Evolutionary conservation across 2,329 filamentous ascomycete genomes (phyloP).

Genomic region (Cladosporium sp.): DNA sequence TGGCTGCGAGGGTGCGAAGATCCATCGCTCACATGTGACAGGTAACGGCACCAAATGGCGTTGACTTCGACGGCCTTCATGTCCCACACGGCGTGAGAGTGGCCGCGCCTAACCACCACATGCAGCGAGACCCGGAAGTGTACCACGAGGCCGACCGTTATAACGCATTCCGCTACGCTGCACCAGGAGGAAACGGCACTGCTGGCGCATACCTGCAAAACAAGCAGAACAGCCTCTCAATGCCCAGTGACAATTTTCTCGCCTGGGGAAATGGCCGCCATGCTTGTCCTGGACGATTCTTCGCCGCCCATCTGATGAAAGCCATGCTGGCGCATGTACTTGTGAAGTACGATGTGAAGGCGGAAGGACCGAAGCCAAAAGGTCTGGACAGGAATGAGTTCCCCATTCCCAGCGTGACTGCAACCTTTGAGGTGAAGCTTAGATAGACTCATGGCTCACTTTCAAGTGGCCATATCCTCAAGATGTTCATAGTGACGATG

Average conservation of each 20-base stretch:
- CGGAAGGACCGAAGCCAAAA: constrained; percentile 13
- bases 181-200: background rate
- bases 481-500: too few species aligned
- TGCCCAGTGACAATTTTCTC: constrained; percentile 22
- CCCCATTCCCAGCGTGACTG: background rate
- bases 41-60: constrained; percentile 21
- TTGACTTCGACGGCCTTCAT: constrained; percentile 20
- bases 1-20: background rate
- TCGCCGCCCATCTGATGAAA: constrained; percentile 45
- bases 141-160: constrained; percentile 23
- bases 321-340: constrained; percentile 39
- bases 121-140: constrained; percentile 26
- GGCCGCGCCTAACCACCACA: constrained; percentile 15
- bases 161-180: constrained; percentile 26
- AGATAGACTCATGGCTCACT: background rate
- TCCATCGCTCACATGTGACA: constrained; percentile 1
- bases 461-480: too few species aligned
- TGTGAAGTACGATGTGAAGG: constrained; percentile 36
- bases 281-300: constrained; percentile 40
- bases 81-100: constrained; percentile 23
- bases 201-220: constrained; percentile 5
- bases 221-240: constrained; percentile 17
- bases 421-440: background rate
- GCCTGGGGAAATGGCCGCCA: constrained; percentile 23
- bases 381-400: constrained; percentile 8